These are phyloP conservation scores for Papilionanthe hybrid DNA, from an alignment of 116 monocot genomes.

Conservation along the genomic window DNA sequence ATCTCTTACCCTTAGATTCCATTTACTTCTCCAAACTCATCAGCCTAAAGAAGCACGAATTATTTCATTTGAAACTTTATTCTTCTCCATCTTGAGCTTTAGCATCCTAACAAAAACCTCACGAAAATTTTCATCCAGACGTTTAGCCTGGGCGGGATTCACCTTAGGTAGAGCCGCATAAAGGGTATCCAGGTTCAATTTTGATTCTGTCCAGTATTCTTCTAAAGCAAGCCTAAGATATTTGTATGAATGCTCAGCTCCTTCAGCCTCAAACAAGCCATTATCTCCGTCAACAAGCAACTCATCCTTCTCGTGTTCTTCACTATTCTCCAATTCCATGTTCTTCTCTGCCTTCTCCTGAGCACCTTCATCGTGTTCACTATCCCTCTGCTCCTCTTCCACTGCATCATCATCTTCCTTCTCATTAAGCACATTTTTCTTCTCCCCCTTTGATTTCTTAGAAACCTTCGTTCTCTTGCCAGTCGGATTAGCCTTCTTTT, in stretches of 20 bases:
- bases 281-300: constrained; percentile 1
- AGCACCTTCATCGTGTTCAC: neutral
- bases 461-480: neutral
- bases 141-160: neutral
- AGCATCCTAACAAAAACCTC: neutral
- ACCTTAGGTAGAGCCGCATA: neutral
- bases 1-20: neutral
- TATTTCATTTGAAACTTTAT: neutral
- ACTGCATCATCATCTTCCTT: neutral
- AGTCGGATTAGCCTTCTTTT: neutral
- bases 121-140: neutral
- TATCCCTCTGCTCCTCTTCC: neutral
- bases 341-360: neutral
- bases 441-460: neutral
- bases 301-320: neutral
- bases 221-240: constrained; percentile 5
- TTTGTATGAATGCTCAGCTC: neutral
- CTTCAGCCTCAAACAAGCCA: neutral
- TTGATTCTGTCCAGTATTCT: constrained; percentile 2
- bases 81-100: constrained; percentile 4
- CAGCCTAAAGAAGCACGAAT: neutral
- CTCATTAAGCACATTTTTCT: neutral
- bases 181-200: constrained; percentile 5
- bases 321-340: no score
- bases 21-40: neutral